phyloP scores from a whole-genome alignment of 306 rosid genomes.

The Dryas octopetala region DNA sequence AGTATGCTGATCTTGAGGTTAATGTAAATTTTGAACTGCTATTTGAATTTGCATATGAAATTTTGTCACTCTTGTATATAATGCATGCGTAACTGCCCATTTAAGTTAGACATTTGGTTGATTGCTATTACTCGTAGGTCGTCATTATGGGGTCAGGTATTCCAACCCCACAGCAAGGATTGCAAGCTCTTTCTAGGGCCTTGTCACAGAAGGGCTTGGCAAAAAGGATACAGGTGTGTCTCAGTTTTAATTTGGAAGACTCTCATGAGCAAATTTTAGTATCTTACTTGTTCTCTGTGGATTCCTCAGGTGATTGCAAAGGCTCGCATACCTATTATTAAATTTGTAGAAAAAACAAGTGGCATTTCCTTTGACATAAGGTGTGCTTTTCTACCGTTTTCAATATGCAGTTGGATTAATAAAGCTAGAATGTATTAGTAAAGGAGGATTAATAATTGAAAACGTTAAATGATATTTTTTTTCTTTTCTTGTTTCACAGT shows the following conservation, averaged over 20 bases:
- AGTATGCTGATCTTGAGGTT: constrained; percentile 27
- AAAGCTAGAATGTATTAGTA: neutral
- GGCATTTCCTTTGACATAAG: constrained; percentile 85
- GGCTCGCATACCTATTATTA: constrained; percentile 96
- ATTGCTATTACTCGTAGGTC: constrained; percentile 49
- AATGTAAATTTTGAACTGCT: neutral
- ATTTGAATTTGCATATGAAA: neutral
- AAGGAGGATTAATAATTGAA: neutral
- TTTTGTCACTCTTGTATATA: neutral
- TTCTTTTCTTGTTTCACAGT: constrained; percentile 43
- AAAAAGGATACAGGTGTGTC: constrained; percentile 70
- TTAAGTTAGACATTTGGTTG: constrained; percentile 1
- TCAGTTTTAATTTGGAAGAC: constrained; percentile 4
- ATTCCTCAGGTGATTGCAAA: constrained; percentile 77
- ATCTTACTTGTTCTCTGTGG: constrained; percentile 21
- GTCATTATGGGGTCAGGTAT: constrained; percentile 81
- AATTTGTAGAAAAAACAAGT: constrained; percentile 81
- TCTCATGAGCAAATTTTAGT: neutral
- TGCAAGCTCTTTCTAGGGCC: constrained; percentile 89
- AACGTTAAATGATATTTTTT: neutral
- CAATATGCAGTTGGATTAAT: neutral
- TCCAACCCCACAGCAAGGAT: constrained; percentile 73
- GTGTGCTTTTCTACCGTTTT: constrained; percentile 35
- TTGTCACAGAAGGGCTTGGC: constrained; percentile 84
- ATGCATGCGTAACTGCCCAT: neutral